Conservation (phyloP, 371 early-diverging fungal species). For the Lichtheimia ramosa region DNA sequence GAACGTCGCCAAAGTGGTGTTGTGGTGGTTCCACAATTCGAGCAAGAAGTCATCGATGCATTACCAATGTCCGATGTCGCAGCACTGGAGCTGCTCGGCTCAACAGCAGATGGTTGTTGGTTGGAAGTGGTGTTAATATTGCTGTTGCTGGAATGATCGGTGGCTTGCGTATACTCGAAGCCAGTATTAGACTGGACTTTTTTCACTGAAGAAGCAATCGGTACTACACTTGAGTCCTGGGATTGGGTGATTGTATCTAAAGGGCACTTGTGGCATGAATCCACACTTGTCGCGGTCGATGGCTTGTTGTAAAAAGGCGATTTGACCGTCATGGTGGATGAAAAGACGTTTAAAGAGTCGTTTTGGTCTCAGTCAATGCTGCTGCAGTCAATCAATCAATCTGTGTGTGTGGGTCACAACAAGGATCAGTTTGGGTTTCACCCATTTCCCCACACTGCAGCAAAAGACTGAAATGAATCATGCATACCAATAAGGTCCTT, state of each 20-base stretch:
- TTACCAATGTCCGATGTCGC: slow-evolving; percentile 55
- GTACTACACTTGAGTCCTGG: slow-evolving; percentile 23
- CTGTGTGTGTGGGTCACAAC: background rate
- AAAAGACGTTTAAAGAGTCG: background rate
- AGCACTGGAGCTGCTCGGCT: slow-evolving; percentile 60
- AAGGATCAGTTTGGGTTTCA: no score
- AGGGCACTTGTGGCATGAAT: slow-evolving; percentile 54
- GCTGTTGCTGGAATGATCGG: slow-evolving; percentile 46
- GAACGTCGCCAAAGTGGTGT: slow-evolving; percentile 95
- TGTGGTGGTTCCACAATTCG: slow-evolving; percentile 86
- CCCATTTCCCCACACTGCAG: background rate
- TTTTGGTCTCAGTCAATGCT: background rate
- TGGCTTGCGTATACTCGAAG: slow-evolving; percentile 42
- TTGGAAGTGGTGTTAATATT: background rate
- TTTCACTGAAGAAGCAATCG: slow-evolving; percentile 15
- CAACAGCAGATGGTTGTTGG: slow-evolving; percentile 26
- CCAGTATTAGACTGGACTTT: slow-evolving; percentile 38
- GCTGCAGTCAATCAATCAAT: background rate
- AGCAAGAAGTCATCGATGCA: slow-evolving; percentile 64
- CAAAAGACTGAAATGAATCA: background rate
- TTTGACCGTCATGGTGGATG: slow-evolving; percentile 50
- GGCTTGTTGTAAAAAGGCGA: slow-evolving; percentile 55
- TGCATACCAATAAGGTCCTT: background rate
- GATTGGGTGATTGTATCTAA: slow-evolving; percentile 22
- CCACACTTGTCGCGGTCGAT: slow-evolving; percentile 53